A percentile compares a stretch with the other conserved stretches of the same genome.
Evolutionary conservation across 176 grass and related monocot genomes (phyloP).

Genomic region (Hyparrhenia diplandra): DNA sequence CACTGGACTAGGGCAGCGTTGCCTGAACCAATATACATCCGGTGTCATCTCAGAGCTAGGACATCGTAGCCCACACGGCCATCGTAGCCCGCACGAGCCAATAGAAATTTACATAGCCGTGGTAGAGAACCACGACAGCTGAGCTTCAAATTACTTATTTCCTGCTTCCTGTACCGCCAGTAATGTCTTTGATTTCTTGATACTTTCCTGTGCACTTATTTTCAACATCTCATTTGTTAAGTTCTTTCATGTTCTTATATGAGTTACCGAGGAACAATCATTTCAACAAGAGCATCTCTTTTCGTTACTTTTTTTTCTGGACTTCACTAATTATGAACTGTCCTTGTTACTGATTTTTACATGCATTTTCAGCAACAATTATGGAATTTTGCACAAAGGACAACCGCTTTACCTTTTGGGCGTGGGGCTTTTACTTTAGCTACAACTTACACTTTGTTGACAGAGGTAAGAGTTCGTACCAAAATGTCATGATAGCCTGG

Average conservation of each 20-base stretch:
- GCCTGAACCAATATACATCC: no score
- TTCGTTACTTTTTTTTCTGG: background rate
- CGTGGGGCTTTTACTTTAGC: conserved; percentile 92
- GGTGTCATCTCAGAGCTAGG: no score
- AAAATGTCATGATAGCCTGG: conserved; percentile 12
- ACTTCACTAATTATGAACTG: conserved; percentile 5
- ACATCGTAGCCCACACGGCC: no score
- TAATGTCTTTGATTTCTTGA: background rate
- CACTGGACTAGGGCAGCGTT: no score
- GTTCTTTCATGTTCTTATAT: conserved; percentile 7
- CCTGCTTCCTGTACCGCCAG: background rate
- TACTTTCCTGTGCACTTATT: background rate
- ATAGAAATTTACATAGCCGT: no score
- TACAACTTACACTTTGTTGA: conserved; percentile 93
- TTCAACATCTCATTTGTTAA: background rate
- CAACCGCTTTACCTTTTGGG: conserved; percentile 89
- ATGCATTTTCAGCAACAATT: conserved; percentile 75
- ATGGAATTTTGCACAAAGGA: conserved; percentile 98
- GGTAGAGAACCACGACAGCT: no score
- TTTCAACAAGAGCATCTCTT: conserved; percentile 1
- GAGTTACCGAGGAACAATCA: background rate
- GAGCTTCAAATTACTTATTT: conserved; percentile 13
- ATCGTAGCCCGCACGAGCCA: no score
- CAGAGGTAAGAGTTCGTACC: conserved; percentile 57
- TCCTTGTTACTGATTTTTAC: background rate